Evolutionary conservation across 129 eudicot species (phyloP).

Genomic region (Logfia minima): DNA sequence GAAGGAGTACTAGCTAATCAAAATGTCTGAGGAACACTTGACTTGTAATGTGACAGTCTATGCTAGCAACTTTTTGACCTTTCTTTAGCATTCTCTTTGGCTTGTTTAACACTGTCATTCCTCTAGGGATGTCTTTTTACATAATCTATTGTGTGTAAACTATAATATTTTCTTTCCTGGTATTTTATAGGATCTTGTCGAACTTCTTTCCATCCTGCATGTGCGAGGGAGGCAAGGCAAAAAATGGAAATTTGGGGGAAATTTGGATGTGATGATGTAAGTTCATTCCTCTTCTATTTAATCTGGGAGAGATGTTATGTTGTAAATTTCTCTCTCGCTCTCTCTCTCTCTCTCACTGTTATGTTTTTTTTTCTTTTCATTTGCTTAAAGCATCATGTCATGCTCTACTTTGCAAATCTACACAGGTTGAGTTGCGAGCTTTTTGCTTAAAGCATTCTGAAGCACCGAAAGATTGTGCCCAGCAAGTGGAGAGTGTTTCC

Average conservation of each 20-base stretch:
- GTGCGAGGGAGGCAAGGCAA: slow-evolving; percentile 94
- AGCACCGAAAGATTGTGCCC: slow-evolving; percentile 32
- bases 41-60: neutral
- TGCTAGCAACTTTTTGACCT: neutral
- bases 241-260: slow-evolving; percentile 98
- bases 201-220: slow-evolving; percentile 90
- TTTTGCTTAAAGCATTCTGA: slow-evolving; percentile 87
- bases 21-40: neutral
- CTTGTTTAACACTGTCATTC: slow-evolving; percentile 10
- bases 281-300: slow-evolving; percentile 16
- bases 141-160: slow-evolving; percentile 6
- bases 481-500: slow-evolving; percentile 32
- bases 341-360: neutral
- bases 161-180: slow-evolving; percentile 24
- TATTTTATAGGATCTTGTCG: slow-evolving; percentile 79
- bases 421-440: slow-evolving; percentile 91
- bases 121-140: slow-evolving; percentile 7
- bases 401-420: neutral
- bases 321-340: neutral
- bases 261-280: slow-evolving; percentile 95
- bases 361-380: neutral
- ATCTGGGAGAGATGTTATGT: neutral
- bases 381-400: neutral
- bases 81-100: neutral
- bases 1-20: neutral